phyloP scores from a whole-genome alignment of 2,329 filamentous ascomycete species.

The Arthrinium phaeospermum region DNA sequence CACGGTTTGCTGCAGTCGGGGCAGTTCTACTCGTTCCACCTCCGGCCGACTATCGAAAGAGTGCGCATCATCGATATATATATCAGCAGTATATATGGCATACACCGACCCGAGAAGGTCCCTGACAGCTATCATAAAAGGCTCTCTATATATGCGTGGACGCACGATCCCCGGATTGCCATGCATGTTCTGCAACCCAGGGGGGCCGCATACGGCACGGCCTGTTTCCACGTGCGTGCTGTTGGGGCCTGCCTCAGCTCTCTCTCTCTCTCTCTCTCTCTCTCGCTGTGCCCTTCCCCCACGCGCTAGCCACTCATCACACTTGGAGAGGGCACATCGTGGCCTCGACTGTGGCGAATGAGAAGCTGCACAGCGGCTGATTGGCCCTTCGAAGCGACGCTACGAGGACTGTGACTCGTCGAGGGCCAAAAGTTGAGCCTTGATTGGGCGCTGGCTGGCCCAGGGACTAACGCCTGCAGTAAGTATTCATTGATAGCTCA shows the following conservation, averaged over 20 bases:
- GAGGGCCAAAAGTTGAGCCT: neutral
- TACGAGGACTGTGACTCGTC: conserved; percentile 7
- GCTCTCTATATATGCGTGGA: neutral
- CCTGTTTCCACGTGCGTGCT: neutral
- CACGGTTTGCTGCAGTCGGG: neutral
- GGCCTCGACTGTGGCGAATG: neutral
- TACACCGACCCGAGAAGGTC: neutral
- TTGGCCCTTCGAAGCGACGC: neutral
- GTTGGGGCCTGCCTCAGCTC: neutral
- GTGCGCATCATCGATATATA: neutral
- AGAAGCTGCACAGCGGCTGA: neutral
- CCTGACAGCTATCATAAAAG: neutral
- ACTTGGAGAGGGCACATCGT: neutral
- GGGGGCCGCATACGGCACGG: conserved; percentile 10
- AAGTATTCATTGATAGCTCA: neutral
- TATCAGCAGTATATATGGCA: neutral
- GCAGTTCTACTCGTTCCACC: neutral
- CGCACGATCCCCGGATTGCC: neutral
- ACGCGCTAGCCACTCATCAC: conserved; percentile 11
- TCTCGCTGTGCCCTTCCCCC: neutral
- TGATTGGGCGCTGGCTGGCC: neutral
- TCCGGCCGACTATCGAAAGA: neutral
- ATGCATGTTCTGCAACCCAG: neutral
- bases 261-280: neutral
- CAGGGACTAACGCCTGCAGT: neutral